Percentiles rank a stretch among this genome's conserved stretches.
phyloP scores from a whole-genome alignment of 1,284 basidiomycete genomes.

The Bondarzewia mesenterica region DNA sequence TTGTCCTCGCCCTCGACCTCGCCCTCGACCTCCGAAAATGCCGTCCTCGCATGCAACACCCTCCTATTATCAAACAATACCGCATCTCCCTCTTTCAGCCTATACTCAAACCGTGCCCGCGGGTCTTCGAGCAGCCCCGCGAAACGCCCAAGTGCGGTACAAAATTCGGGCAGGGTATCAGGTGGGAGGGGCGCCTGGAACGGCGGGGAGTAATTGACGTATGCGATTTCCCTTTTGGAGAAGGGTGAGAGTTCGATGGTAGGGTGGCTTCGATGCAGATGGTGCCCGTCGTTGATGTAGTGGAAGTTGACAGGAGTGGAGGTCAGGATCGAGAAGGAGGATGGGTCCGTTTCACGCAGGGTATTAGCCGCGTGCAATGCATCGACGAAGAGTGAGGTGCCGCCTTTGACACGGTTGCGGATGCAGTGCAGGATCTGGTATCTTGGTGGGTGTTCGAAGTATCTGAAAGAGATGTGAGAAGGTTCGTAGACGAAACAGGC shows the following conservation, averaged over 20 bases:
- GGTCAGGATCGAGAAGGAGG: conserved; percentile 54
- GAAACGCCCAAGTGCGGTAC: conserved; percentile 61
- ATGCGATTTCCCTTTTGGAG: conserved; percentile 30
- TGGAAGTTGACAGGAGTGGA: conserved; percentile 74
- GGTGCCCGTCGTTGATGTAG: conserved; percentile 88
- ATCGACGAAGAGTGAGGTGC: conserved; percentile 87
- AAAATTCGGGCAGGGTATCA: conserved; percentile 48
- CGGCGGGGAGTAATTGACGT: conserved; percentile 91
- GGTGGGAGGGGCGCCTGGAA: conserved; percentile 80
- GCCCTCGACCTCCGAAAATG: conserved; percentile 42
- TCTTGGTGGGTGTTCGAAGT: conserved; percentile 84
- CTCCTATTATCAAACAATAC: conserved; percentile 92
- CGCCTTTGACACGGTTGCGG: conserved; percentile 77
- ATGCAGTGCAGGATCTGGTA: conserved; percentile 91
- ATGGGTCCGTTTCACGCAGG: conserved; percentile 43
- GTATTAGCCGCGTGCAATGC: conserved; percentile 58
- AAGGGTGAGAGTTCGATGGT: conserved; percentile 61
- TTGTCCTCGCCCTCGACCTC: conserved; percentile 21
- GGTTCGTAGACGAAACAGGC: too few relatives aligned
- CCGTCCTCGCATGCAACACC: conserved; percentile 84
- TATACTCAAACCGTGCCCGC: conserved; percentile 54
- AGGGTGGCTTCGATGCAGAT: conserved; percentile 73
- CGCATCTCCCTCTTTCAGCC: conserved; percentile 77
- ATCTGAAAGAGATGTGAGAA: conserved; percentile 35
- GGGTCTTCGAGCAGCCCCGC: conserved; percentile 52